Evolutionary conservation across 192 early-diverging fungal genomes (phyloP).

Genomic region (Linnemannia exigua): DNA sequence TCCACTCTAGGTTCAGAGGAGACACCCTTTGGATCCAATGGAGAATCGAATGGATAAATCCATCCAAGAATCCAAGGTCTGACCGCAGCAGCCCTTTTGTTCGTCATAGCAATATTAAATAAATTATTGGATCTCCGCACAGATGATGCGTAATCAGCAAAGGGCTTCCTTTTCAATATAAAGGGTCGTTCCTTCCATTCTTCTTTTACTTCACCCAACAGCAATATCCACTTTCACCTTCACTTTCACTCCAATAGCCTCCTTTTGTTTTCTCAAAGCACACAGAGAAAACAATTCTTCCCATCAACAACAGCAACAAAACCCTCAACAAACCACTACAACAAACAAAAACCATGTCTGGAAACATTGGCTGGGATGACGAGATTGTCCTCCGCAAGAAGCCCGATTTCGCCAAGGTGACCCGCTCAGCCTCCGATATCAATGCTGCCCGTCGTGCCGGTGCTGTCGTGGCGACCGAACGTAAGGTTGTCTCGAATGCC

Average conservation of each 20-base stretch:
- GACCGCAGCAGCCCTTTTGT: not conserved
- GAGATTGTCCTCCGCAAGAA: conserved; percentile 84
- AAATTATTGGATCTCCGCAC: not conserved
- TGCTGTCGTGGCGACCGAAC: conserved; percentile 76
- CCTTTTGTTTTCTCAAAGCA: not conserved
- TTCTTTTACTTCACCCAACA: not conserved
- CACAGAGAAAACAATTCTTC: not conserved
- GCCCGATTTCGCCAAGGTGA: conserved; percentile 65
- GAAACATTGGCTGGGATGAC: conserved; percentile 73
- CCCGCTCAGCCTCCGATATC: conserved; percentile 69
- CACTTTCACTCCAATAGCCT: not conserved
- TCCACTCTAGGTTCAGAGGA: not conserved
- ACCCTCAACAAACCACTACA: not conserved
- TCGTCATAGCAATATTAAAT: conserved; percentile 1
- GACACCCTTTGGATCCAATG: not conserved
- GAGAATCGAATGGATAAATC: too few relatives aligned
- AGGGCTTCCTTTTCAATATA: not conserved
- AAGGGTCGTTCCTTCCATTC: not conserved
- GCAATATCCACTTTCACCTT: not conserved
- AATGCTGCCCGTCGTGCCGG: conserved; percentile 81
- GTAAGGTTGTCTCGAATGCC: conserved; percentile 74
- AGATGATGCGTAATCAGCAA: not conserved
- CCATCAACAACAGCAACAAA: not conserved
- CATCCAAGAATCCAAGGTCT: not conserved
- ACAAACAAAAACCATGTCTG: conserved; percentile 8